These are phyloP conservation scores for Ogataea minuta DNA, from an alignment of 805 yeast species.

Conservation along the genomic window DNA sequence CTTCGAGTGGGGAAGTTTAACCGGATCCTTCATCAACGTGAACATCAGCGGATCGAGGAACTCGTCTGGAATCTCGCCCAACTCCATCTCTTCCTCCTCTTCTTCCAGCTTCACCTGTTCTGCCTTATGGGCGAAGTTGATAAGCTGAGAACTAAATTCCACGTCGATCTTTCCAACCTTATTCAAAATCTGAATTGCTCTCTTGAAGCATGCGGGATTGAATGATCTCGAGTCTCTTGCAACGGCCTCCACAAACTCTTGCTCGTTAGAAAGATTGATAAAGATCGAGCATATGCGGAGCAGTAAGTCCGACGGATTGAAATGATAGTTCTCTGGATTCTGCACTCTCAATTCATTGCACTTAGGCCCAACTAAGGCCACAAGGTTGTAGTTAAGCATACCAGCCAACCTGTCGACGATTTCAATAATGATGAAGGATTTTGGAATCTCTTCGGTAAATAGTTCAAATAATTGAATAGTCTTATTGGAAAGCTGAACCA, in stretches of 20 bases:
- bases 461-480: conserved; percentile 75
- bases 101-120: conserved; percentile 57
- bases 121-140: conserved; percentile 62
- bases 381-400: conserved; percentile 90
- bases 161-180: conserved; percentile 51
- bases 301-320: conserved; percentile 74
- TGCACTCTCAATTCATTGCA: conserved; percentile 85
- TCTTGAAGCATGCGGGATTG: conserved; percentile 57
- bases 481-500: conserved; percentile 79
- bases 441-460: conserved; percentile 84
- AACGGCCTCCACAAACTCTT: conserved; percentile 71
- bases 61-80: conserved; percentile 95
- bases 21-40: conserved; percentile 95
- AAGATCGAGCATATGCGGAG: conserved; percentile 71
- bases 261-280: conserved; percentile 63
- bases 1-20: conserved; percentile 83
- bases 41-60: conserved; percentile 96
- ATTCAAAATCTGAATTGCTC: conserved; percentile 67
- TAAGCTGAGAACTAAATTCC: conserved; percentile 49
- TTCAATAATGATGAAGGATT: conserved; percentile 81
- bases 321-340: conserved; percentile 77
- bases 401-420: conserved; percentile 93
- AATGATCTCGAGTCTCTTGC: conserved; percentile 93
- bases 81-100: conserved; percentile 80
- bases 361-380: conserved; percentile 92